Evolutionary conservation across 768 basidiomycete genomes (phyloP).

Genomic region (Albatrellus ellisii): DNA sequence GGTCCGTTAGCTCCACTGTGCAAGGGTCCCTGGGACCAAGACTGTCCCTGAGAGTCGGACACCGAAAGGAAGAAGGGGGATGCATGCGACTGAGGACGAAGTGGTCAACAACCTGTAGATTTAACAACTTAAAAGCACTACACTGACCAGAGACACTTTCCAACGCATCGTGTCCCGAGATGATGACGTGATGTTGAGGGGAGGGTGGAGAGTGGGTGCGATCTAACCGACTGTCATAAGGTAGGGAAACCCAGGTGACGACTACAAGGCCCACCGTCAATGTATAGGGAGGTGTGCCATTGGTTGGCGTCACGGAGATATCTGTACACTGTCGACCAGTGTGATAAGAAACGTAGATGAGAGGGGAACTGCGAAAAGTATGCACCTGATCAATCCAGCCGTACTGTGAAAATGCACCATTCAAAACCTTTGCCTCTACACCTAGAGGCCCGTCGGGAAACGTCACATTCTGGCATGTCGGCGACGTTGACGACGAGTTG

Average conservation of each 20-base stretch:
- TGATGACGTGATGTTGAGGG: conserved; percentile 38
- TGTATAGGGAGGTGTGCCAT: conserved; percentile 47
- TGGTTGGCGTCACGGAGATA: conserved; percentile 36
- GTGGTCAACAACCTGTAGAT: conserved; percentile 11
- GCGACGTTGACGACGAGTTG: conserved; percentile 21
- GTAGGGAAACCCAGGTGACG: too few relatives aligned
- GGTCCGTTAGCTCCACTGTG: conserved; percentile 34
- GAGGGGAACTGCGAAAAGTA: neutral
- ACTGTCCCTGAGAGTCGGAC: conserved; percentile 33
- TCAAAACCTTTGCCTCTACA: conserved; percentile 28
- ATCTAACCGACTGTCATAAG: conserved; percentile 33
- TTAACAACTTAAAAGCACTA: neutral
- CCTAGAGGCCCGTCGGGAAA: conserved; percentile 28
- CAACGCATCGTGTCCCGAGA: conserved; percentile 35
- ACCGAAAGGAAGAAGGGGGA: conserved; percentile 45
- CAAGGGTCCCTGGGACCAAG: conserved; percentile 45
- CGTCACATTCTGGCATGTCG: conserved; percentile 39
- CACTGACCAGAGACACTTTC: conserved; percentile 32
- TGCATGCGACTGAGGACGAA: conserved; percentile 29
- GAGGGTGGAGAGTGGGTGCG: conserved; percentile 47
- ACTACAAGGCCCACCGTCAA: conserved; percentile 30
- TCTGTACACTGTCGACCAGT: conserved; percentile 35
- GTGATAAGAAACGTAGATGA: neutral
- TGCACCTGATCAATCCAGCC: conserved; percentile 46
- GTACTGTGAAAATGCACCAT: conserved; percentile 42